Base-by-base conservation (phyloP, 352 stramenopile genomes). In the Globisporangium acanthophoron region DNA sequence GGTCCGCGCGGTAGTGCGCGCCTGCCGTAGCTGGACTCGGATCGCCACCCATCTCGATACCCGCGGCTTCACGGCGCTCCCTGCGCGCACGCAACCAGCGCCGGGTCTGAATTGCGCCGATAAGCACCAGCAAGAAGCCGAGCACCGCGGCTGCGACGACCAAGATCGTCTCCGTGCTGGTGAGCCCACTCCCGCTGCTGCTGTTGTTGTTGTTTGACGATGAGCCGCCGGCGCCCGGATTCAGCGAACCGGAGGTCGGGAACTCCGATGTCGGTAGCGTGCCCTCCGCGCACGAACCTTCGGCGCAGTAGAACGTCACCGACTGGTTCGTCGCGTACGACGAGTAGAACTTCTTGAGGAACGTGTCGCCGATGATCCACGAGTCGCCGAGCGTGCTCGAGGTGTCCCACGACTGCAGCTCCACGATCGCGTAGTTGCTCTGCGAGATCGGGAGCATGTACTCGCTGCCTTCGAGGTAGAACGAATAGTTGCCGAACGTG, bases 331-430 rank as follows among this genome's bases (percentile, higher is more conserved):
- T 76, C n/a, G 74, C 72, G 61, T 84, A 92, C 24, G 61, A 64
- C 6, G 80, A 81, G 64, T 90, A 92, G 58, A 85, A 92, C 3
- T 72, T 55, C 58, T 89, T 88, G 15, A 92, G 58, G 50, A 92
- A 89, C 16, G 83, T 90, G 40, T 81, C 78, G n/a, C 83, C 80
- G 9, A 92, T 63, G 59, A 92, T 86, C 83, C 83, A 92, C 13
- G 67, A 81, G 62, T 91, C 70, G 15, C 59, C 65, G n/a, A 73
- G 51, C 27, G 66, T 50, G 3, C 57, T 52, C 27, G 31, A 12
- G 2, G 13, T 18, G 7, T 41, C 59, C 3, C 35, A 50, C 1
- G 74, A 47, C 58, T 80, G 74, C 21, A 83, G 52, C 50, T 83
- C 71, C 3, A 83, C 74, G 11, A 73, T 51, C 52, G 69, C 69